Evolutionary conservation across 352 stramenopile genomes (phyloP), one percentile per base, ranked within the genome.

Genomic region (Phytophthora cajani): DNA sequence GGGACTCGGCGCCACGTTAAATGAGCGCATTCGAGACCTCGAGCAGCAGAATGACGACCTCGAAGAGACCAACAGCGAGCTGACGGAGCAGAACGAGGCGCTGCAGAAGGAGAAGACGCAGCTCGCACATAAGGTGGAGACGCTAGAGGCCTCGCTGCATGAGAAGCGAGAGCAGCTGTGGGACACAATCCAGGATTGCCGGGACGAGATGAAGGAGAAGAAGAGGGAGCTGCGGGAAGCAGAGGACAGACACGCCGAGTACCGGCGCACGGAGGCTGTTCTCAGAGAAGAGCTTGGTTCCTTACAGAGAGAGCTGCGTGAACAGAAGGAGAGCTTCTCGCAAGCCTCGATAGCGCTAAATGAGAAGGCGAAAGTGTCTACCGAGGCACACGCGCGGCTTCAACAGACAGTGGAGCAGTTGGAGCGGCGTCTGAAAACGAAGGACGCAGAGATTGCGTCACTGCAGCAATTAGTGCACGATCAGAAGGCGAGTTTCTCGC

Each of bases 111-210:
- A 69, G 7, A 69, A 58, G 30, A 58, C 49, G 0, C 54, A 19
- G 5, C 56, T 53, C n/a, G 33, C 25, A 9, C 52, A 51, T n/a
- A 40, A 52, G 33, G 33, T 33, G 11, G 3, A 50, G 2, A 12
- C 58, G 16, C 63, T 69, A 14, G 27, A 67, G n/a, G 55, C 44
- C 11, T 44, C 49, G 5, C n/a, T 68, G 17, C 7, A 16, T 1
- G 38, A 65, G n/a, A 70, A 65, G 36, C 21, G 63, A 9, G 63
- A 70, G 11, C 46, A 58, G 17, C 47, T 70, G 0, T 70, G 63
- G 63, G 63, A 47, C 8, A 25, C 52, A 2, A 59, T 70, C 19
- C 23, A 23, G 8, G 63, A 65, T 38, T 59, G 60, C 16, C 23
- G 64, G 36, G 56, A 71, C 25, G 47, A 50, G 6, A 19, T 65